Evolutionary conservation across 306 rosid genomes (phyloP).

Genomic region (Quercus robur): DNA sequence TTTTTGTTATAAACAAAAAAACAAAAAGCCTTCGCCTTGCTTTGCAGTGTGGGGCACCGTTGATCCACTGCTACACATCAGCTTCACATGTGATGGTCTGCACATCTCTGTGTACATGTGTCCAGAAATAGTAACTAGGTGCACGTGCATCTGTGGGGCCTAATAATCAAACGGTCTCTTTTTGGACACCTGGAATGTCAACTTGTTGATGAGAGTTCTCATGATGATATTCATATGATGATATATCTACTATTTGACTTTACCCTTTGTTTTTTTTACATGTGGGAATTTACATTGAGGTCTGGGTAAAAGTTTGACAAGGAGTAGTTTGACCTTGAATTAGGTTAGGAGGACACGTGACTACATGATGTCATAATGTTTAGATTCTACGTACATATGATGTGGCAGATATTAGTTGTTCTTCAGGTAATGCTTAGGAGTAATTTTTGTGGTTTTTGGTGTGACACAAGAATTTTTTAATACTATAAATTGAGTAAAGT

Average conservation of each 20-base stretch:
- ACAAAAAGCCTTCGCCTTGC: not conserved
- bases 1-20: no score
- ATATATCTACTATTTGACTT: not conserved
- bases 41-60: not conserved
- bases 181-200: not conserved
- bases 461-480: no score
- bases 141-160: constrained; percentile 33
- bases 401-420: no score
- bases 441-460: no score
- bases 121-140: constrained; percentile 4
- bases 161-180: not conserved
- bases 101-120: constrained; percentile 3
- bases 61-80: constrained; percentile 29
- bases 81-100: constrained; percentile 45
- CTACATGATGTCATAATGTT: not conserved
- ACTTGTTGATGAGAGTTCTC: not conserved
- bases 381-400: not conserved
- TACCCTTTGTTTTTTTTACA: not conserved
- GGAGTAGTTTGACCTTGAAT: no score
- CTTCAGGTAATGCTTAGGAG: no score
- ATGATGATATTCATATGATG: no score
- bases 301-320: no score
- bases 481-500: no score
- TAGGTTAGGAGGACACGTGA: no score
- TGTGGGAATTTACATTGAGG: not conserved